Conservation (phyloP, 2,329 filamentous ascomycete genomes). For the Monosporascus cannonballus region DNA sequence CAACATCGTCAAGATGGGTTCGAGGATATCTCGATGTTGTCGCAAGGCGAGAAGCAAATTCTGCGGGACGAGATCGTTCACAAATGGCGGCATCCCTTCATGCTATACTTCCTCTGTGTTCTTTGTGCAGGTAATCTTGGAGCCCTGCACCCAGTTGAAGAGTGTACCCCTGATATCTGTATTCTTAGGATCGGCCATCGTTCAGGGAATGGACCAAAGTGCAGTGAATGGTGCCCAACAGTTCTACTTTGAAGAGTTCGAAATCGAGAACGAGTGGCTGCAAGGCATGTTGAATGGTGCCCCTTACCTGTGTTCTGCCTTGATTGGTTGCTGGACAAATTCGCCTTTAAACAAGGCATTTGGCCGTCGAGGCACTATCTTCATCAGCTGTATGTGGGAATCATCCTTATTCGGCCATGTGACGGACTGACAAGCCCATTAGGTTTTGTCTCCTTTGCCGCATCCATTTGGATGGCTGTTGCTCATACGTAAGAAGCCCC, state of each 20-base stretch:
- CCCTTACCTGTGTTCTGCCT: slow-evolving; percentile 58
- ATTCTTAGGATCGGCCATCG: slow-evolving; percentile 40
- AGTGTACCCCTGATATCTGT: slow-evolving; percentile 36
- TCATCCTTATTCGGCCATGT: not conserved
- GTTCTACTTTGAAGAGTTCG: slow-evolving; percentile 55
- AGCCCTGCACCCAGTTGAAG: slow-evolving; percentile 18
- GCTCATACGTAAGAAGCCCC: slow-evolving; percentile 20
- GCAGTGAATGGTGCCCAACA: slow-evolving; percentile 62
- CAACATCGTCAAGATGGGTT: slow-evolving; percentile 39
- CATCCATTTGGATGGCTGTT: slow-evolving; percentile 42
- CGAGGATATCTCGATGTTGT: slow-evolving; percentile 40
- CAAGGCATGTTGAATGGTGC: slow-evolving; percentile 53
- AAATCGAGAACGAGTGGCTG: slow-evolving; percentile 49
- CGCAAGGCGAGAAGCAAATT: slow-evolving; percentile 47
- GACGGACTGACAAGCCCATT: not conserved
- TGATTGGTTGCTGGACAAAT: slow-evolving; percentile 66
- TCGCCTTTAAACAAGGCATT: slow-evolving; percentile 63
- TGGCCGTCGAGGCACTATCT: slow-evolving; percentile 50
- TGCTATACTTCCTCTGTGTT: slow-evolving; percentile 58
- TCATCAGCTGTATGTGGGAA: not conserved
- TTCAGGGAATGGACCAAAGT: slow-evolving; percentile 65
- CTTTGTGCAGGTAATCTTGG: slow-evolving; percentile 26
- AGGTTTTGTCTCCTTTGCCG: slow-evolving; percentile 44
- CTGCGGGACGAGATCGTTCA: slow-evolving; percentile 54
- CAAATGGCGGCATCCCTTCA: slow-evolving; percentile 61